Evolutionary conservation across 1,284 basidiomycete species (phyloP), one percentile per base, ranked within the genome.

Genomic region (Peniophora sp.): DNA sequence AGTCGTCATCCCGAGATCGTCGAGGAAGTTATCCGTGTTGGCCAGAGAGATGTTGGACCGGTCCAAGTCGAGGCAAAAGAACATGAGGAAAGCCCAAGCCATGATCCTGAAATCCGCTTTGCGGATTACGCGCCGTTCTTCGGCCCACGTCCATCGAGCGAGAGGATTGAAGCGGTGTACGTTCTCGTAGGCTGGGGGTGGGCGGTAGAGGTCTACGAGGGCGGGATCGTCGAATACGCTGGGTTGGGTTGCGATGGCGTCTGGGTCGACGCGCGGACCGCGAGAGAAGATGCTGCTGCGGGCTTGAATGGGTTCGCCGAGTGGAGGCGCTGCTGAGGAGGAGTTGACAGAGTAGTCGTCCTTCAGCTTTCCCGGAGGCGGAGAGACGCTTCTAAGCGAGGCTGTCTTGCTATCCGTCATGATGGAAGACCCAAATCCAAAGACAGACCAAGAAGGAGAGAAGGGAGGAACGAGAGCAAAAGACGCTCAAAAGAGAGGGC

Each of bases 71-170:
- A 67, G 48, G 47, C 60, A 68, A 58, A 81, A 81, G 66, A 86
- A 85, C 77, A 83, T 83, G 56, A 82, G 63, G 50, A 68, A 72
- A 1, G 81, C 77, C 82, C 81, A 84, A 8, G 80, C 55, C 73
- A 84, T 79, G 57, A 88, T 79, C 39, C 74, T 71, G 53, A 69
- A 64, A 64, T 87, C 85, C 16, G 85, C 74, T 58, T 79, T 84
- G 48, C 83, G 75, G 10, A 81, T 66, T 3, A 83, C 51, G 47
- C 62, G 61, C 79, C 65, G 69, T 63, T 89, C 85, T 60, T 90
- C 85, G 25, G 75, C 63, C 63, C 74, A 77, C 1, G 85, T 88
- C 86, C 87, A 90, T 2, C 85, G 73, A 23, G 81, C 81, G 12
- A 69, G 63, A 0, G 79, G 75, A 58, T 89, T 81, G 57, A 89